Evolutionary conservation across 768 basidiomycete genomes (phyloP).

Genomic region (Candolleomyces aberdarensis): DNA sequence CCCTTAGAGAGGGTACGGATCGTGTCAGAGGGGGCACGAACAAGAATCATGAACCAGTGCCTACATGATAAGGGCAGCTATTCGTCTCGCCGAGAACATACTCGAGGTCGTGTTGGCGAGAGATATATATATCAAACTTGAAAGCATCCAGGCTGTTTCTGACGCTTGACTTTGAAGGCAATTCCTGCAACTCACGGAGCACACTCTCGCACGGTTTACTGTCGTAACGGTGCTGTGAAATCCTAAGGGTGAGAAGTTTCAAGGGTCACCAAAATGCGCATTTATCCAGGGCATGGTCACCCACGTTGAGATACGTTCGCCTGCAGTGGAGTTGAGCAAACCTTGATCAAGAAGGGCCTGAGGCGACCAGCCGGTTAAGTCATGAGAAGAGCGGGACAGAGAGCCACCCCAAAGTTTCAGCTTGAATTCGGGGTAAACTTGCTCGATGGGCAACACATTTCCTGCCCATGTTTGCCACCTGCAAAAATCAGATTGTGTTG

Average conservation of each 20-base stretch:
- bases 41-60: constrained; percentile 5
- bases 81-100: constrained; percentile 68
- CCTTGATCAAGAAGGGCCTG: constrained; percentile 52
- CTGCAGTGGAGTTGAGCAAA: constrained; percentile 44
- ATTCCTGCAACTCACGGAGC: constrained; percentile 48
- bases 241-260: constrained; percentile 24
- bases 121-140: constrained; percentile 48
- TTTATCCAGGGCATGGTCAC: constrained; percentile 12
- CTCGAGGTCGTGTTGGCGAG: constrained; percentile 39
- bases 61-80: constrained; percentile 41
- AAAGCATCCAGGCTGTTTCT: constrained; percentile 53
- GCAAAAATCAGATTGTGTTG: not conserved
- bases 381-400: constrained; percentile 48
- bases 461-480: constrained; percentile 53
- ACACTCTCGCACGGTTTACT: constrained; percentile 57
- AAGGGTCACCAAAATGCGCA: not conserved
- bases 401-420: constrained; percentile 46
- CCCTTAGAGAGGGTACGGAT: constrained; percentile 22
- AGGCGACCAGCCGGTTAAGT: constrained; percentile 52
- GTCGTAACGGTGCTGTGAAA: constrained; percentile 54
- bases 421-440: constrained; percentile 30
- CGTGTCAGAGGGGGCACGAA: not conserved
- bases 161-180: constrained; percentile 59
- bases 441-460: constrained; percentile 39
- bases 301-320: constrained; percentile 49